Conservation (phyloP, 441 rosid species). For the Arabidopsis lyrata region DNA sequence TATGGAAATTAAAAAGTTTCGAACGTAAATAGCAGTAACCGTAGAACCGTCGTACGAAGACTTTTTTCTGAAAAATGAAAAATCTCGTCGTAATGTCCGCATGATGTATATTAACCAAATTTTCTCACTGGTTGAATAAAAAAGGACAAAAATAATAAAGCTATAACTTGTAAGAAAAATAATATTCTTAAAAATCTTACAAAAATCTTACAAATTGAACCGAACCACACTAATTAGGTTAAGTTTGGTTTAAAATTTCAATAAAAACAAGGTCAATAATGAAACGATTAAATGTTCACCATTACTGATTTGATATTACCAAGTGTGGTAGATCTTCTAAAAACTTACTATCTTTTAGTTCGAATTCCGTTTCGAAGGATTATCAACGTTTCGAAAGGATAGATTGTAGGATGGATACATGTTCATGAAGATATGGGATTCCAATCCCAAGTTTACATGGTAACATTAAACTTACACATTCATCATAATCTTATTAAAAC, state of each 20-base stretch:
- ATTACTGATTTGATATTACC: background rate
- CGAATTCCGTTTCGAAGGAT: background rate
- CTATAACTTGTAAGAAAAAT: background rate
- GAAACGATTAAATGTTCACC: background rate
- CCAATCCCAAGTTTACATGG: background rate
- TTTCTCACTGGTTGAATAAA: background rate
- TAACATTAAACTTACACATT: too few species aligned
- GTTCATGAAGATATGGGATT: background rate
- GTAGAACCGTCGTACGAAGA: constrained; percentile 25
- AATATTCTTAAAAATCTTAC: background rate
- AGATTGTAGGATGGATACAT: background rate
- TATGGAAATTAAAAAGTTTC: background rate
- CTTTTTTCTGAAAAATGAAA: constrained; percentile 17
- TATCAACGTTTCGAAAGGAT: background rate
- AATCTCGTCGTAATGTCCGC: background rate
- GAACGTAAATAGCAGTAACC: constrained; percentile 35
- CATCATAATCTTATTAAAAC: background rate
- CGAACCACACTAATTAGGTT: background rate
- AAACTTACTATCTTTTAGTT: too few species aligned
- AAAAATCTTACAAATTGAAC: background rate
- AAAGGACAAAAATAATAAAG: background rate
- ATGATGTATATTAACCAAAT: background rate
- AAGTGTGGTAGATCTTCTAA: background rate
- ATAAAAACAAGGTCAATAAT: background rate
- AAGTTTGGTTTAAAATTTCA: background rate